These are phyloP conservation scores for Microcos paniculata DNA, from an alignment of 345 rosid species.

Conservation along the genomic window DNA sequence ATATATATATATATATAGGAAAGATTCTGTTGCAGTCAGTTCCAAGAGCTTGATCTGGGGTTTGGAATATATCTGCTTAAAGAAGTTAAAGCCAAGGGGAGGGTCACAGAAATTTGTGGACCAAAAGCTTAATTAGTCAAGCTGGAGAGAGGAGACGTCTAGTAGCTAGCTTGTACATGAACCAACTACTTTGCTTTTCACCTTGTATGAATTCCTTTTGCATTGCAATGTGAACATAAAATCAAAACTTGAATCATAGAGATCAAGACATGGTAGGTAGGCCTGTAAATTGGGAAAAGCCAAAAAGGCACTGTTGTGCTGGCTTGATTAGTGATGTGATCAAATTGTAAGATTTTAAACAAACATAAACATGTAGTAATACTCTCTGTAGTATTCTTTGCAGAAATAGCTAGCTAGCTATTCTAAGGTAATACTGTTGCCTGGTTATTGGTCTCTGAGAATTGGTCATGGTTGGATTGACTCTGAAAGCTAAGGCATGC, in stretches of 20 bases:
- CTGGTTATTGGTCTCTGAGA: not conserved
- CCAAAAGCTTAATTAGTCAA: not conserved
- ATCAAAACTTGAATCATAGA: not conserved
- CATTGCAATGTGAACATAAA: not conserved
- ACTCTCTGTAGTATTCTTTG: not conserved
- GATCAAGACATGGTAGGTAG: not conserved
- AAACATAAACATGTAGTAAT: not conserved
- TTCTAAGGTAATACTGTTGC: no score
- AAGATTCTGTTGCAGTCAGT: not conserved
- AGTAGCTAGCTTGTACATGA: not conserved
- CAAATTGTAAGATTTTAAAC: not conserved
- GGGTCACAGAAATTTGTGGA: not conserved
- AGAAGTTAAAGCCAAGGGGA: not conserved
- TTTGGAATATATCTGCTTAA: not conserved
- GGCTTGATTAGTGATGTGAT: not conserved
- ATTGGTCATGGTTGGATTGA: not conserved
- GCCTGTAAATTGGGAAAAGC: not conserved
- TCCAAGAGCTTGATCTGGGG: not conserved
- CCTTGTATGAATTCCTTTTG: not conserved
- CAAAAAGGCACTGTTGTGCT: not conserved
- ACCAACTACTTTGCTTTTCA: not conserved
- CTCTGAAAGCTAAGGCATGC: no score
- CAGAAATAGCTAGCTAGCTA: not conserved
- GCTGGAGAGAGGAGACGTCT: not conserved
- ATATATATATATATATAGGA: not conserved